Conservation (phyloP, 805 yeast species). For the Kuraishia hungarica region DNA sequence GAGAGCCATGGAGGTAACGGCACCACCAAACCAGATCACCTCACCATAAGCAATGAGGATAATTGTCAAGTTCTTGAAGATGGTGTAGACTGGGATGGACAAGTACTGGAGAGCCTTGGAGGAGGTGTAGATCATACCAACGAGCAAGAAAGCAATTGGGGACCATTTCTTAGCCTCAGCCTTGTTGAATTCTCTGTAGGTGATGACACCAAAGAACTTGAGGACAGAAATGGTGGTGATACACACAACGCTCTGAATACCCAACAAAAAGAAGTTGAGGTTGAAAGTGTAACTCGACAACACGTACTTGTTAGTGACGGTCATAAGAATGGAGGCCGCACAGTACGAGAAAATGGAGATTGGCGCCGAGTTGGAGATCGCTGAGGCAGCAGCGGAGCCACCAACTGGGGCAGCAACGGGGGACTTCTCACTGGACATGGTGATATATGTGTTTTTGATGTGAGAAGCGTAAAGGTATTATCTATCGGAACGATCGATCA, state of each 20-base stretch:
- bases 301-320: conserved; percentile 93
- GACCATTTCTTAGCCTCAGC: conserved; percentile 94
- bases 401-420: conserved; percentile 13
- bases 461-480: not conserved
- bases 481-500: not conserved
- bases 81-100: conserved; percentile 93
- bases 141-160: conserved; percentile 85
- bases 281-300: conserved; percentile 64
- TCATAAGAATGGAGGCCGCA: conserved; percentile 91
- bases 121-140: conserved; percentile 91
- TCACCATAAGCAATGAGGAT: conserved; percentile 97
- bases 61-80: conserved; percentile 95
- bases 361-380: conserved; percentile 45
- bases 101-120: conserved; percentile 90
- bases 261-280: conserved; percentile 83
- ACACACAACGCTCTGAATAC: conserved; percentile 85
- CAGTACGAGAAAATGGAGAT: conserved; percentile 80
- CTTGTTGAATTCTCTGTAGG: conserved; percentile 76
- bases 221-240: conserved; percentile 61
- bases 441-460: no score
- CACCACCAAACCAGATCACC: conserved; percentile 93
- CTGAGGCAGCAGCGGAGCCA: conserved; percentile 10
- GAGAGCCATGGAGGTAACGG: conserved; percentile 82
- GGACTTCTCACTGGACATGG: conserved; percentile 15
- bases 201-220: conserved; percentile 68